phyloP scores from a whole-genome alignment of 176 grass and related monocot species.

The Oropetium thomaeum region DNA sequence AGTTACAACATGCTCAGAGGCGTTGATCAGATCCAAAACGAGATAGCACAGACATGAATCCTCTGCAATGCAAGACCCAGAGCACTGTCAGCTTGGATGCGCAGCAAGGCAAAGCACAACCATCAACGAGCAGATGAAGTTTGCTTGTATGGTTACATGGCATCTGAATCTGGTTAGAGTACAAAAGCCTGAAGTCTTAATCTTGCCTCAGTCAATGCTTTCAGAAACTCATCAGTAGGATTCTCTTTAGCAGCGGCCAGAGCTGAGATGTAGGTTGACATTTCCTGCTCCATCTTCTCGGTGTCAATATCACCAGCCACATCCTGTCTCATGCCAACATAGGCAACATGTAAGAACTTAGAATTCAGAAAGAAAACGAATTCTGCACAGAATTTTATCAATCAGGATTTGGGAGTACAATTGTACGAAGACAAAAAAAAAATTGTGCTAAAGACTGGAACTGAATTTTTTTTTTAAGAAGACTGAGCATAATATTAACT shows the following conservation, averaged over 20 bases:
- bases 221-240: conserved; percentile 67
- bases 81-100: conserved; percentile 10
- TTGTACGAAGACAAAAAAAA: not conserved
- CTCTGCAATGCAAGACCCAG: conserved; percentile 20
- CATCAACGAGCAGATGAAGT: not conserved
- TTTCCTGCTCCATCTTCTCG: conserved; percentile 73
- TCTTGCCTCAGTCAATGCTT: conserved; percentile 62
- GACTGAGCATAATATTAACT: conserved; percentile 33
- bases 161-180: conserved; percentile 37
- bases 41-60: conserved; percentile 26
- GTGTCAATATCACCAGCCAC: conserved; percentile 39
- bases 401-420: not conserved
- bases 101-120: not conserved
- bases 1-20: conserved; percentile 19
- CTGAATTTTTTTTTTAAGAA: no score
- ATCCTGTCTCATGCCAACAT: conserved; percentile 41
- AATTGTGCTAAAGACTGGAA: not conserved
- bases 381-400: not conserved
- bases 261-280: conserved; percentile 56
- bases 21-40: conserved; percentile 20
- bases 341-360: not conserved
- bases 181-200: conserved; percentile 69
- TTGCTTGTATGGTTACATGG: conserved; percentile 2
- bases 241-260: conserved; percentile 82
- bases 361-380: not conserved